Percentiles rank a stretch among this genome's conserved stretches.
phyloP scores from a whole-genome alignment of 73 alveolate genomes.

The Symbiodinium natans region DNA sequence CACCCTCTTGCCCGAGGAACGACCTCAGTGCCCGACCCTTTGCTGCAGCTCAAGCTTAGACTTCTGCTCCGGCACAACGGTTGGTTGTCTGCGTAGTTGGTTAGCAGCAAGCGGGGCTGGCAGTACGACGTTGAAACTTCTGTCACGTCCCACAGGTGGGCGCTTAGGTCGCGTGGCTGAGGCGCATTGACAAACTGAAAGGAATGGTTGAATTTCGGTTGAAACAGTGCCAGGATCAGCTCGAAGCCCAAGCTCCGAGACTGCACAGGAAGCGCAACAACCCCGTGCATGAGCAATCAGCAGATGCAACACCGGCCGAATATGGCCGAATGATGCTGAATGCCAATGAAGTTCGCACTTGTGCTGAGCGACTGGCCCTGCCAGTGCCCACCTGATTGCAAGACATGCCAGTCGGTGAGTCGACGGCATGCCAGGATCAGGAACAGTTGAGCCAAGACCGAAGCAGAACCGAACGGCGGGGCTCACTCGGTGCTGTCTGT shows the following conservation, averaged over 20 bases:
- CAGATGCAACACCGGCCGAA: background rate
- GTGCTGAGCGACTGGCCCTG: background rate
- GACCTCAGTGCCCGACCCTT: too few species aligned
- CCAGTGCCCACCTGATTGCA: background rate
- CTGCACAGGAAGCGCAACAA: too few species aligned
- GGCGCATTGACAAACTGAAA: background rate
- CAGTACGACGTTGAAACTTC: background rate
- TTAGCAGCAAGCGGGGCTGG: too few species aligned
- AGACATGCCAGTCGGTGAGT: too few species aligned
- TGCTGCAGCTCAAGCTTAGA: too few species aligned
- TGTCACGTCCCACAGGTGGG: background rate
- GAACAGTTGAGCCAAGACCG: background rate
- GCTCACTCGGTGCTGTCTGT: too few species aligned
- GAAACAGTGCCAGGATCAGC: too few species aligned
- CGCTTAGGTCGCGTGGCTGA: background rate
- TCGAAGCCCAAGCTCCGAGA: too few species aligned
- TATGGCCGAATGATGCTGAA: background rate
- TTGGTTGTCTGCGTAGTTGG: background rate
- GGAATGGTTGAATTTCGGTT: background rate
- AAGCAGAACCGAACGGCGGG: background rate
- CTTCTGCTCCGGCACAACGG: background rate
- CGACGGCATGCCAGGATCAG: too few species aligned
- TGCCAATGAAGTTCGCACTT: background rate
- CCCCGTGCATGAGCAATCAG: background rate
- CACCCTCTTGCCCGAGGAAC: conserved; percentile 58